phyloP scores from a whole-genome alignment of 176 grass and related monocot genomes.

The Phoenix roebelenii region DNA sequence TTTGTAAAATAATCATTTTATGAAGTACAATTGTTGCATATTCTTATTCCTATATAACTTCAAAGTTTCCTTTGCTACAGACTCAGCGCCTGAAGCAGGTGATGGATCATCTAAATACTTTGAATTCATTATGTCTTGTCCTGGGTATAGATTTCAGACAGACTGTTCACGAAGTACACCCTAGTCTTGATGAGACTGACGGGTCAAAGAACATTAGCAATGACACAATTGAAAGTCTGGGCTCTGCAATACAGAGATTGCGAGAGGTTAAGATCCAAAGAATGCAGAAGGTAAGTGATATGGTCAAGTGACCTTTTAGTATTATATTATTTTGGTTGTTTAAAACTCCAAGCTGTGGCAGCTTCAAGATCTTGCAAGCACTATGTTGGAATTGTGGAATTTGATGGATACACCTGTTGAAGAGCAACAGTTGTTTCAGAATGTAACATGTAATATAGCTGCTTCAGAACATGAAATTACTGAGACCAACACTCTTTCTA shows the following conservation, averaged over 20 bases:
- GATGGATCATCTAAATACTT: constrained; percentile 42
- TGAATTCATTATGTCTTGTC: constrained; percentile 51
- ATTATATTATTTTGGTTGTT: too few relatives aligned
- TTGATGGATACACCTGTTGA: constrained; percentile 84
- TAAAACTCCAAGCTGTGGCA: constrained; percentile 5
- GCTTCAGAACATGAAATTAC: constrained; percentile 76
- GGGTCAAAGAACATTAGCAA: constrained; percentile 52
- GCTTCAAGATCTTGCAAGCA: constrained; percentile 79
- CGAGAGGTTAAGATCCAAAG: constrained; percentile 45
- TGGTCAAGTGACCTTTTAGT: not conserved
- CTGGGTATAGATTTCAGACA: constrained; percentile 48
- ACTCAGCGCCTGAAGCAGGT: constrained; percentile 48
- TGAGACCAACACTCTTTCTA: constrained; percentile 58
- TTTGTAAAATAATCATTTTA: too few relatives aligned
- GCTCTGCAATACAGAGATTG: constrained; percentile 26
- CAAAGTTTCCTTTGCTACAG: constrained; percentile 6
- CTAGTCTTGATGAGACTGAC: constrained; percentile 43
- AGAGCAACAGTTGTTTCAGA: constrained; percentile 84
- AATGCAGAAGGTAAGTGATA: constrained; percentile 50
- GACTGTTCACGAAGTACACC: constrained; percentile 46
- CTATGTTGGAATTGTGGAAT: constrained; percentile 85
- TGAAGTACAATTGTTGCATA: not conserved
- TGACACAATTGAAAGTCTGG: constrained; percentile 40
- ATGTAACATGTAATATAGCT: constrained; percentile 63
- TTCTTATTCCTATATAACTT: not conserved